phyloP scores from a whole-genome alignment of 2,329 filamentous ascomycete species.

The Aureobasidium sp. region DNA sequence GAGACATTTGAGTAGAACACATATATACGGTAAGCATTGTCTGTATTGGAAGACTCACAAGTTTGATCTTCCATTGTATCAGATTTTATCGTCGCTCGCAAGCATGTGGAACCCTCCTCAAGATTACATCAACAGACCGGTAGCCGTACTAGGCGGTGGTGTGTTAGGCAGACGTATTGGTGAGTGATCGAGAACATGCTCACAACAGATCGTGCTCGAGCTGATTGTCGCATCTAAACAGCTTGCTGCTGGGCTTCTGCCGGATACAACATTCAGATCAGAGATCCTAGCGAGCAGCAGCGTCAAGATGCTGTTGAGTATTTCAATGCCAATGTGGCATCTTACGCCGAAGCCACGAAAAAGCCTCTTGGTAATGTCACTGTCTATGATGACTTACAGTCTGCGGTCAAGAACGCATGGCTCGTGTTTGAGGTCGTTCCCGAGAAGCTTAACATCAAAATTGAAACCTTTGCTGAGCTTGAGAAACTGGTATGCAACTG shows the following conservation, averaged over 20 bases:
- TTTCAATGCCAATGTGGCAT: conserved; percentile 31
- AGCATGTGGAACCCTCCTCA: conserved; percentile 33
- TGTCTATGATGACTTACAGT: conserved; percentile 32
- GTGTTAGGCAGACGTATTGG: conserved; percentile 39
- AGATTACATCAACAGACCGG: conserved; percentile 24
- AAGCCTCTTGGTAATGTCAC: conserved; percentile 24
- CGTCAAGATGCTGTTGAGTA: conserved; percentile 35
- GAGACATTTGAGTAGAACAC: background rate
- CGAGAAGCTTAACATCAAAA: conserved; percentile 45
- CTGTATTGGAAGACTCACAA: background rate
- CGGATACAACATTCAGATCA: conserved; percentile 39
- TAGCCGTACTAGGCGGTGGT: conserved; percentile 37
- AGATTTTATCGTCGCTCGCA: background rate
- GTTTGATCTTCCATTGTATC: background rate
- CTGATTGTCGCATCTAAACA: background rate
- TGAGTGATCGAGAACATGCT: background rate
- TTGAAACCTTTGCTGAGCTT: conserved; percentile 40
- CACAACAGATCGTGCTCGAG: background rate
- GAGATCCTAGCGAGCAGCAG: conserved; percentile 36
- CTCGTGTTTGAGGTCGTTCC: conserved; percentile 49
- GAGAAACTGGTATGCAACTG: conserved; percentile 32
- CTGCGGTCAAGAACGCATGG: conserved; percentile 43
- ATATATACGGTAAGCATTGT: background rate
- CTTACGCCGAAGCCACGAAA: conserved; percentile 8
- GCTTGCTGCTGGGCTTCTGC: conserved; percentile 32